Evolutionary conservation across 139 green algal species (phyloP).

Genomic region (Tetradesmus obliquus): DNA sequence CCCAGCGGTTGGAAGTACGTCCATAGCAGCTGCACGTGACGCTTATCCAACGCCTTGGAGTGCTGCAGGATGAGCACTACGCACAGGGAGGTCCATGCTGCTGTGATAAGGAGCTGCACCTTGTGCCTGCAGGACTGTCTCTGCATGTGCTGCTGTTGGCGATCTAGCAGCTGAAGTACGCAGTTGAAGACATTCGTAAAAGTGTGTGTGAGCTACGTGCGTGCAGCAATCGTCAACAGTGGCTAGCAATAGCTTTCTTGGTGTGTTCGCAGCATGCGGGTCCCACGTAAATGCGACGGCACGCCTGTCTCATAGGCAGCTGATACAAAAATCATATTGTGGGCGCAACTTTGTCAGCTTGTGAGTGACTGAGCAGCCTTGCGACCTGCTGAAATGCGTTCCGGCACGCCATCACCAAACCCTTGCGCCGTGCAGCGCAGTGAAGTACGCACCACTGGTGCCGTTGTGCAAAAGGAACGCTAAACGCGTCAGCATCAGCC

Average conservation of each 20-base stretch:
- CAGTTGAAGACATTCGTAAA: neutral
- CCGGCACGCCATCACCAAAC: too few relatives aligned
- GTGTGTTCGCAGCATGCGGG: neutral
- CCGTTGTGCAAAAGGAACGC: too few relatives aligned
- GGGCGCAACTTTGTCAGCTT: too few relatives aligned
- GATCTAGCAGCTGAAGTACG: neutral
- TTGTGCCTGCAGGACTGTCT: neutral
- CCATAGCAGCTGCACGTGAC: constrained; percentile 56
- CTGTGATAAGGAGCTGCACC: neutral
- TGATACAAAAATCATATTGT: too few relatives aligned
- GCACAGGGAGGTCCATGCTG: neutral
- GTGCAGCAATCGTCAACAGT: neutral
- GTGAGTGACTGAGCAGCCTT: too few relatives aligned
- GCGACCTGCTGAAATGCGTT: too few relatives aligned
- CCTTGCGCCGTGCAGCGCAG: too few relatives aligned
- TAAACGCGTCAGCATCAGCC: too few relatives aligned
- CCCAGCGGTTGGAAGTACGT: constrained; percentile 72
- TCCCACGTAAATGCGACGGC: too few relatives aligned
- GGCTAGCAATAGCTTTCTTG: neutral
- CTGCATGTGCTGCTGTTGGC: neutral
- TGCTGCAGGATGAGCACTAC: neutral
- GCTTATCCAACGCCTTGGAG: neutral
- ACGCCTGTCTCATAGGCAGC: too few relatives aligned
- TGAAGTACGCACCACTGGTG: too few relatives aligned
- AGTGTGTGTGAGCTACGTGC: too few relatives aligned